phyloP scores from a whole-genome alignment of 192 early-diverging fungal genomes.

The Mortierella antarctica region DNA sequence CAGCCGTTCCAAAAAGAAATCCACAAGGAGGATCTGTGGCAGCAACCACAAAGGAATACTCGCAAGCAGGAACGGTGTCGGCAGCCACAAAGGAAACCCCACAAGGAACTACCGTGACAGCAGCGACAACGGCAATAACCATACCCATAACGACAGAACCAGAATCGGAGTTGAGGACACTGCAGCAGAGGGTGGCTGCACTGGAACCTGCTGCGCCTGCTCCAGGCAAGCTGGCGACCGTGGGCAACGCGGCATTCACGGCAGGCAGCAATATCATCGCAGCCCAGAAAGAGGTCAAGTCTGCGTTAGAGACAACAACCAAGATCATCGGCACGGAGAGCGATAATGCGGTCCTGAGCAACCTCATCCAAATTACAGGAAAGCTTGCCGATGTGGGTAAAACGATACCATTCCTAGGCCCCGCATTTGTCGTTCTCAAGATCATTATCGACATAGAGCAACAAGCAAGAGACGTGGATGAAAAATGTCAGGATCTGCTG shows the following conservation, averaged over 20 bases:
- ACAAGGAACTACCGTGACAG: too few species aligned
- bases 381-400: constrained; percentile 45
- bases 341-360: constrained; percentile 16
- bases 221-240: too few species aligned
- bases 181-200: too few species aligned
- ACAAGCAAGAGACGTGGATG: constrained; percentile 54
- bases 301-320: background rate
- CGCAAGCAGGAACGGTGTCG: too few species aligned
- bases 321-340: constrained; percentile 3
- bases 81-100: too few species aligned
- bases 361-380: constrained; percentile 31
- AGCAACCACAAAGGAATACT: too few species aligned
- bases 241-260: background rate
- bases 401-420: constrained; percentile 54
- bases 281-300: background rate
- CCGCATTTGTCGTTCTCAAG: constrained; percentile 56
- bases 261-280: background rate
- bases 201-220: too few species aligned
- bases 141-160: too few species aligned
- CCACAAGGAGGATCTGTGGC: too few species aligned
- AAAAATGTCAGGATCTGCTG: constrained; percentile 57
- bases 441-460: constrained; percentile 60
- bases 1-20: too few species aligned
- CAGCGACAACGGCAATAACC: too few species aligned
- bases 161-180: too few species aligned